phyloP scores from a whole-genome alignment of 345 rosid species.

The Moricandia arvensis region DNA sequence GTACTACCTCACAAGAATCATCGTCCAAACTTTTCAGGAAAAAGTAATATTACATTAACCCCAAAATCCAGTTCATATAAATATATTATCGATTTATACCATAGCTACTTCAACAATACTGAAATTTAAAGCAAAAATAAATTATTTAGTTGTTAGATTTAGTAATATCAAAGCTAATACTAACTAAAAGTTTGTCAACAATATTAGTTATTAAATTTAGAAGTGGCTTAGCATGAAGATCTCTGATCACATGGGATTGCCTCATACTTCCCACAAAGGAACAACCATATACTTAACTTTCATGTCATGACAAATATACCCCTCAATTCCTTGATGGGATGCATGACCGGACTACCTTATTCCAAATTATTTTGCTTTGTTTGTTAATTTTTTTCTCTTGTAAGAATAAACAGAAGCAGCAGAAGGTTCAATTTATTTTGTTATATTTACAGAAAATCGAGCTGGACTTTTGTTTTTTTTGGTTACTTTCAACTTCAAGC shows the following conservation, averaged over 20 bases:
- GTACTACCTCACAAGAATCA: not conserved
- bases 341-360: slow-evolving; percentile 1
- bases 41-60: too few species aligned
- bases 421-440: not conserved
- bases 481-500: not conserved
- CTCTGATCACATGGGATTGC: slow-evolving; percentile 39
- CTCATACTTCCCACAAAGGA: slow-evolving; percentile 34
- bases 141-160: not conserved
- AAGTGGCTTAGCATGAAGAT: slow-evolving; percentile 22
- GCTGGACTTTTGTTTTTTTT: not conserved
- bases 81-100: not conserved
- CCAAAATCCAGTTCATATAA: not conserved
- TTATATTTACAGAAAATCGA: not conserved
- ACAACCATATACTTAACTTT: slow-evolving; percentile 30
- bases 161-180: not conserved
- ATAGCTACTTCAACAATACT: not conserved
- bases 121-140: not conserved
- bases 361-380: not conserved
- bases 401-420: not conserved
- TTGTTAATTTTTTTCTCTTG: not conserved
- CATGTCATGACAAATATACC: slow-evolving; percentile 28
- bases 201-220: slow-evolving; percentile 14
- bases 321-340: slow-evolving; percentile 33
- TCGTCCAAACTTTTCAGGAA: too few species aligned
- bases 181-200: not conserved